Percentiles rank a stretch among this genome's conserved stretches.
Conservation (phyloP, 2,329 filamentous ascomycete genomes). For the Gremmenia infestans region DNA sequence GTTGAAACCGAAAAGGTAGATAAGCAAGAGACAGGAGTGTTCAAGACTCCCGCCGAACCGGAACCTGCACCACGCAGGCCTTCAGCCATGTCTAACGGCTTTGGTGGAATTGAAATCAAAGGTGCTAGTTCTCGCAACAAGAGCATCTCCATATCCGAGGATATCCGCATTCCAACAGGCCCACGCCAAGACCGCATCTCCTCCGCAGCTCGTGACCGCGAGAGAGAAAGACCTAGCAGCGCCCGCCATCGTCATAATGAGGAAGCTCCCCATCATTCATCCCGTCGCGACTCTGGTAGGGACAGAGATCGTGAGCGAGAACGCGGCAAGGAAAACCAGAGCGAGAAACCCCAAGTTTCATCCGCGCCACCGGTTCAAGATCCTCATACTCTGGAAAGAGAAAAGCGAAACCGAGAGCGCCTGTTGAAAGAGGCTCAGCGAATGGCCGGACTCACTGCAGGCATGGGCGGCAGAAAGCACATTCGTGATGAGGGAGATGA, state of each 20-base stretch:
- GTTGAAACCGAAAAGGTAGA: slow-evolving; percentile 10
- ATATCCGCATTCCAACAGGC: slow-evolving; percentile 28
- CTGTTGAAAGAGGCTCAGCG: slow-evolving; percentile 65
- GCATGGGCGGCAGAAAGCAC: slow-evolving; percentile 38
- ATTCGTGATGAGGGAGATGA: slow-evolving; percentile 41
- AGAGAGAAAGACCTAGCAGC: slow-evolving; percentile 31
- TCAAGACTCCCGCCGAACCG: slow-evolving; percentile 15
- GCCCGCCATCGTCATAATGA: slow-evolving; percentile 14
- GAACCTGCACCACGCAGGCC: slow-evolving; percentile 12
- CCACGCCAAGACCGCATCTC: slow-evolving; percentile 24
- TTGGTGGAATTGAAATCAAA: slow-evolving; percentile 30
- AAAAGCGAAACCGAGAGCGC: slow-evolving; percentile 60
- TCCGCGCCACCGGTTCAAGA: slow-evolving; percentile 18
- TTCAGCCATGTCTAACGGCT: slow-evolving; percentile 17
- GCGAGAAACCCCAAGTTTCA: slow-evolving; percentile 3
- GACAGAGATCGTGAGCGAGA: slow-evolving; percentile 42
- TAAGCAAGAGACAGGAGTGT: slow-evolving; percentile 2
- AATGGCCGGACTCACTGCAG: slow-evolving; percentile 48
- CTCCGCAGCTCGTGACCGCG: slow-evolving; percentile 27
- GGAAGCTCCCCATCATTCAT: slow-evolving; percentile 33
- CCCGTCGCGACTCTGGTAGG: slow-evolving; percentile 36
- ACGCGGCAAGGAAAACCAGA: slow-evolving; percentile 23
- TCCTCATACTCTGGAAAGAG: slow-evolving; percentile 61
- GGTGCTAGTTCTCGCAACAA: slow-evolving; percentile 26
- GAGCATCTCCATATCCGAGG: slow-evolving; percentile 16